Base-by-base conservation (phyloP, 2,329 filamentous ascomycete genomes). In the Parascedosporium putredinis region DNA sequence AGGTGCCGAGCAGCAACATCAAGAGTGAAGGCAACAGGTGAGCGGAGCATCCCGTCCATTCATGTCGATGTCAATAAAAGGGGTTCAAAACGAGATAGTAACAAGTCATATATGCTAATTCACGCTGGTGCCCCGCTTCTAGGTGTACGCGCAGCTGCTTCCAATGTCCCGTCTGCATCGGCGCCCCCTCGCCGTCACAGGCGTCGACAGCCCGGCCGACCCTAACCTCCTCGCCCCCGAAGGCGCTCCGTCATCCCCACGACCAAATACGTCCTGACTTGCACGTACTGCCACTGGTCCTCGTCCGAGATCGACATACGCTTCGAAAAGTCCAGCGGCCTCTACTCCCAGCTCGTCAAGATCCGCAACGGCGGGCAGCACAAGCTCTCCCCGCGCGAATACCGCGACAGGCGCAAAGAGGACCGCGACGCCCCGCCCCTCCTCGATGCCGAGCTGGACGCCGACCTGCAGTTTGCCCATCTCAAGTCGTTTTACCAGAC, bases 111-210 rank as follows among this genome's bases (percentile, higher is more conserved):
- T n/a, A n/a, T n/a, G n/a, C n/a, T n/a, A n/a, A n/a, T n/a, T n/a
- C n/a, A n/a, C n/a, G n/a, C n/a, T n/a, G n/a, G n/a, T n/a, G n/a
- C 42, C 45, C 42, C 16, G 33, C 23, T 36, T 44, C 31, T 54
- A 91, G 89, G 62, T 96, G 93, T 64, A 91, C 88, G 16, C 78
- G 93, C 56, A 96, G 90, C 63, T 98, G 93, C 67, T 97, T 93
- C 71, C 88, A 94, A 62, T 98, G 93, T 59, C 93, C 93, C 0
- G 73, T 90, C 55, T 98, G 93, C 65, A 82, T 87, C 24, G 82
- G 88, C 0, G 50, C 51, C 12, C 86, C 88, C 75, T 97, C 36
- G 76, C 82, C 18, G 82, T 93, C 48, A 86, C 81, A 49, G 81
- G 82, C 18, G 68, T 90, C 53, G 84, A 89, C 50, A 70, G 75